A percentile compares a stretch with the other conserved stretches of the same genome.
Evolutionary conservation across 352 stramenopile species (phyloP).

Genomic region (Globisporangium middletonii): DNA sequence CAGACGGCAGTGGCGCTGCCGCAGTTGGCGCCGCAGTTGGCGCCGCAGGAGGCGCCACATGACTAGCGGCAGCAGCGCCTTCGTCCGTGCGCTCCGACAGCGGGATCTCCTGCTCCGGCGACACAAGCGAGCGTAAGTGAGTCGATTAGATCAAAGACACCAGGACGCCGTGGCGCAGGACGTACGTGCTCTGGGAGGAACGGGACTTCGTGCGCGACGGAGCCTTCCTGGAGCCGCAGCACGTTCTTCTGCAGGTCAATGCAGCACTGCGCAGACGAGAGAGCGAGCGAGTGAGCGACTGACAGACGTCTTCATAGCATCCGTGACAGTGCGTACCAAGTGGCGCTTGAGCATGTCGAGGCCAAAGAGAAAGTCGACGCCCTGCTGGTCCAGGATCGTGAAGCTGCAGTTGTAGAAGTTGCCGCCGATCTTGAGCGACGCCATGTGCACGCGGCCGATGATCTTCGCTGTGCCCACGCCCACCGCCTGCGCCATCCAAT

Average conservation of each 20-base stretch:
- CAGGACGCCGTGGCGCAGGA: not conserved
- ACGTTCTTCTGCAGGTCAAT: slow-evolving; percentile 95
- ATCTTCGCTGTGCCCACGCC: slow-evolving; percentile 96
- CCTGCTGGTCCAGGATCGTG: slow-evolving; percentile 89
- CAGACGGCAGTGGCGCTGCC: slow-evolving; percentile 11
- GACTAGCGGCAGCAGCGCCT: slow-evolving; percentile 10
- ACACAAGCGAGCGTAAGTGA: not conserved
- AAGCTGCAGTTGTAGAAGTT: slow-evolving; percentile 93
- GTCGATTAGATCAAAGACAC: not conserved
- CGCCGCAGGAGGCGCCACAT: slow-evolving; percentile 9
- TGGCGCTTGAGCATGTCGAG: slow-evolving; percentile 98
- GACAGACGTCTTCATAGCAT: not conserved
- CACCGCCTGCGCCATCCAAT: slow-evolving; percentile 57
- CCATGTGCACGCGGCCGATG: slow-evolving; percentile 93
- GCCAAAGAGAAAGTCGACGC: slow-evolving; percentile 97
- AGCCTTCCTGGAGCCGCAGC: slow-evolving; percentile 72
- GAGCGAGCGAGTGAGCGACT: not conserved
- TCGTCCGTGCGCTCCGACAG: slow-evolving; percentile 38
- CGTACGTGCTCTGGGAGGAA: slow-evolving; percentile 86
- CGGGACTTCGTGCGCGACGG: slow-evolving; percentile 64
- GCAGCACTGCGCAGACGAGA: slow-evolving; percentile 57
- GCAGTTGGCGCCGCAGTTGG: slow-evolving; percentile 15
- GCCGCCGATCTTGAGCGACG: slow-evolving; percentile 85
- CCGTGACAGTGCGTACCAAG: slow-evolving; percentile 37
- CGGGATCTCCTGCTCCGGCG: slow-evolving; percentile 59